Conservation (phyloP, 2,329 filamentous ascomycete species). For the Lachnellula subtilissima region DNA sequence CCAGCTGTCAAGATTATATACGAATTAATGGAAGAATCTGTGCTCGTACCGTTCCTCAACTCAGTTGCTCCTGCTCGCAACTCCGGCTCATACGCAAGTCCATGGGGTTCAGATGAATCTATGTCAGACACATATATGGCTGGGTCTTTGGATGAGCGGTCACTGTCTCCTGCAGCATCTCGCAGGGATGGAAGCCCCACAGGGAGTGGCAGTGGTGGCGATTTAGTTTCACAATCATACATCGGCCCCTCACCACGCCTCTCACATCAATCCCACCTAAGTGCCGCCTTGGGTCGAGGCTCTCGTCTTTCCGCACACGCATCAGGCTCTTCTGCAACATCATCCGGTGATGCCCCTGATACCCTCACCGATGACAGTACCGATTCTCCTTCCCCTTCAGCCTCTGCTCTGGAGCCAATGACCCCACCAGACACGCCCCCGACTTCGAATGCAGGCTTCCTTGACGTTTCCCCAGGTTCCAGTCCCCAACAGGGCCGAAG, state of each 20-base stretch:
- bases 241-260: conserved; percentile 20
- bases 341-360: conserved; percentile 44
- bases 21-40: conserved; percentile 96
- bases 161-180: conserved; percentile 23
- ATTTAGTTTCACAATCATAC: conserved; percentile 19
- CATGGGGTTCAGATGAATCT: conserved; percentile 30
- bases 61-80: conserved; percentile 27
- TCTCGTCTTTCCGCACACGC: conserved; percentile 25
- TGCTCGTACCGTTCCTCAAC: conserved; percentile 87
- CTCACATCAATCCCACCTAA: conserved; percentile 29
- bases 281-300: conserved; percentile 20
- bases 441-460: conserved; percentile 42
- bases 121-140: conserved; percentile 26
- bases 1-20: conserved; percentile 83
- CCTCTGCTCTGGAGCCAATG: conserved; percentile 53
- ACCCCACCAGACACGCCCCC: conserved; percentile 72
- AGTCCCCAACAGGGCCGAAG: conserved; percentile 20
- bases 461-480: conserved; percentile 22
- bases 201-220: conserved; percentile 11
- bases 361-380: conserved; percentile 61
- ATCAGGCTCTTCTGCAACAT: conserved; percentile 36
- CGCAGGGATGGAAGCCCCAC: conserved; percentile 26
- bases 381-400: conserved; percentile 51
- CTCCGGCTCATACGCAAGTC: conserved; percentile 21
- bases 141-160: conserved; percentile 26